A percentile compares a stretch with the other conserved stretches of the same genome.
phyloP scores from a whole-genome alignment of 2,329 filamentous ascomycete genomes.

The Lasiodiplodia sp. region DNA sequence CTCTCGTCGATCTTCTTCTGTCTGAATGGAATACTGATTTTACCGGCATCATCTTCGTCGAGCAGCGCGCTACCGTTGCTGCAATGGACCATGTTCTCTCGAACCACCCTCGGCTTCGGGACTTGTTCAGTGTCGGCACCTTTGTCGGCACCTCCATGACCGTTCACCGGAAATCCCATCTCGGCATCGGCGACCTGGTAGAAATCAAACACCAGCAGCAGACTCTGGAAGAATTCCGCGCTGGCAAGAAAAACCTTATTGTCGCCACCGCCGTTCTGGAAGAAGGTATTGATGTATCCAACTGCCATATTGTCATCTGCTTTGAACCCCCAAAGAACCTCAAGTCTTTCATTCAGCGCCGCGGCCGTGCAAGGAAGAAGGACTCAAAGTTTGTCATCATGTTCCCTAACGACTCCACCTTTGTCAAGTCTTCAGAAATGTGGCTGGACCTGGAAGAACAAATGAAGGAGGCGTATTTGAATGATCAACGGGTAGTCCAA shows the following conservation, averaged over 20 bases:
- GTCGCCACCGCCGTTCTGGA: conserved; percentile 66
- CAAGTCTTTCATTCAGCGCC: conserved; percentile 70
- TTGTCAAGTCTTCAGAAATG: conserved; percentile 43
- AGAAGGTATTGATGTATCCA: conserved; percentile 68
- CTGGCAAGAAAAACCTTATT: conserved; percentile 63
- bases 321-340: conserved; percentile 68
- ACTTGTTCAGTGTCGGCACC: conserved; percentile 52
- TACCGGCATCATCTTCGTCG: conserved; percentile 45
- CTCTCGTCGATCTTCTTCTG: conserved; percentile 46
- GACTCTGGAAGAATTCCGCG: conserved; percentile 62
- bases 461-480: conserved; percentile 75
- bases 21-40: conserved; percentile 43
- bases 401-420: conserved; percentile 41
- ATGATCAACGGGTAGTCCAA: conserved; percentile 64
- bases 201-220: conserved; percentile 57
- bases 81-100: conserved; percentile 50
- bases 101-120: conserved; percentile 40
- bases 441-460: conserved; percentile 74
- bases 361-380: conserved; percentile 67
- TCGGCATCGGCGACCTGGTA: conserved; percentile 55
- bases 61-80: conserved; percentile 48
- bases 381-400: conserved; percentile 62
- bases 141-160: conserved; percentile 60
- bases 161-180: conserved; percentile 48
- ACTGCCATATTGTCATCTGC: conserved; percentile 70